These are phyloP conservation scores for Aspergillus tanneri DNA, from an alignment of 2,329 filamentous ascomycete species.

Conservation along the genomic window DNA sequence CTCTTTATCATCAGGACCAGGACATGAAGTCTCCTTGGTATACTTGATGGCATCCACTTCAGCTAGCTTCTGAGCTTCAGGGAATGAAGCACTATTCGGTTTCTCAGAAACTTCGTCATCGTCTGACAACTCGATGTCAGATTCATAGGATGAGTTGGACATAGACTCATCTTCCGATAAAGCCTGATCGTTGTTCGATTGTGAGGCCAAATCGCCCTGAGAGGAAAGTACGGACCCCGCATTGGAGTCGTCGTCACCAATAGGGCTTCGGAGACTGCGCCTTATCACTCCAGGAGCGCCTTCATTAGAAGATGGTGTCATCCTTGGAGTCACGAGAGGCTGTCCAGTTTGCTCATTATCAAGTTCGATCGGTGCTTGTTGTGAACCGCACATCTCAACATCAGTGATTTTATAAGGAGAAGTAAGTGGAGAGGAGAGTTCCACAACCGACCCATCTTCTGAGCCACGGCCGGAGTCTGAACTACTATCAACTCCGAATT, in stretches of 20 bases:
- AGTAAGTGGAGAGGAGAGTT: conserved; percentile 25
- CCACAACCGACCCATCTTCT: conserved; percentile 20
- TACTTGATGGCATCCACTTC: background rate
- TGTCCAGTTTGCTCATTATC: conserved; percentile 18
- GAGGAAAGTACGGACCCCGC: background rate
- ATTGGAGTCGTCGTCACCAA: conserved; percentile 10
- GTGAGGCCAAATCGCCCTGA: conserved; percentile 5
- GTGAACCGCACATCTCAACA: conserved; percentile 4
- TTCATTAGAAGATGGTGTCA: conserved; percentile 20
- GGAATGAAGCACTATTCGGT: conserved; percentile 2
- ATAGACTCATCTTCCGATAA: conserved; percentile 12
- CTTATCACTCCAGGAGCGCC: background rate
- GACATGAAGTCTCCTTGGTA: background rate
- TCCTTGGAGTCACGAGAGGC: conserved; percentile 23
- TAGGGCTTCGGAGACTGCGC: conserved; percentile 6
- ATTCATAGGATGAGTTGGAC: conserved; percentile 4
- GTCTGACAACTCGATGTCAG: conserved; percentile 10
- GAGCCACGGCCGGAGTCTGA: conserved; percentile 19
- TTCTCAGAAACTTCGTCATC: conserved; percentile 4
- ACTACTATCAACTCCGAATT: conserved; percentile 3
- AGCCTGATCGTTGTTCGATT: conserved; percentile 3
- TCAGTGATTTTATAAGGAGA: conserved; percentile 21
- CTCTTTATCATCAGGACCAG: too few species aligned
- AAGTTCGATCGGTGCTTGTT: conserved; percentile 17
- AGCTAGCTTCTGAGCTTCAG: background rate